Conservation (phyloP, 2,329 filamentous ascomycete species). For the Beauveria sp. region DNA sequence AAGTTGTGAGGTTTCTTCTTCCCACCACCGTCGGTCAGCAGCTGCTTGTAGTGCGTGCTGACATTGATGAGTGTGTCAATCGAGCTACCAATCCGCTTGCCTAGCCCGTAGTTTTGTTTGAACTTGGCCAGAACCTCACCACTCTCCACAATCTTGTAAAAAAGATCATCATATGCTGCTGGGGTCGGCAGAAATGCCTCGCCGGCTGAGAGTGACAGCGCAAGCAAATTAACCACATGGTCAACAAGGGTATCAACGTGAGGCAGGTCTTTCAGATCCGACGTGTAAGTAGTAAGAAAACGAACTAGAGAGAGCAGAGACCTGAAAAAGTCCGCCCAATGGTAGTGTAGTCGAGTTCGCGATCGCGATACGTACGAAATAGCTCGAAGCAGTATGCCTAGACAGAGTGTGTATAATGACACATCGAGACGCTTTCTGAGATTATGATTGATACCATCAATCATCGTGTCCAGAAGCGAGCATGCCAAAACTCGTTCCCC, state of each 20-base stretch:
- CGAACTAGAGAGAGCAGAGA: conserved; percentile 82
- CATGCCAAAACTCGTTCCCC: conserved; percentile 67
- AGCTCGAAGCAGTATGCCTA: conserved; percentile 75
- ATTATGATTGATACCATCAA: conserved; percentile 93
- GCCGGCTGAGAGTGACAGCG: conserved; percentile 75
- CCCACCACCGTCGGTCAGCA: conserved; percentile 55
- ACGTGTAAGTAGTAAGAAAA: conserved; percentile 80
- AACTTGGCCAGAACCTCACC: conserved; percentile 78
- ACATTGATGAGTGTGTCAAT: conserved; percentile 81
- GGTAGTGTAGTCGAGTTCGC: conserved; percentile 74
- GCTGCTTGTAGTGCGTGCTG: conserved; percentile 75
- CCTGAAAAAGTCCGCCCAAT: conserved; percentile 98
- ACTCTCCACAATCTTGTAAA: conserved; percentile 95
- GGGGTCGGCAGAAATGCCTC: conserved; percentile 87
- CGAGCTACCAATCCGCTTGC: conserved; percentile 54
- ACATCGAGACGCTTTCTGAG: conserved; percentile 78
- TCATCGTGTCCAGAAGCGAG: conserved; percentile 78
- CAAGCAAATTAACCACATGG: conserved; percentile 72
- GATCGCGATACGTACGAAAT: conserved; percentile 78
- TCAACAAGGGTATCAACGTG: conserved; percentile 69
- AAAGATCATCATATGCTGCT: conserved; percentile 86
- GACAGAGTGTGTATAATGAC: conserved; percentile 71
- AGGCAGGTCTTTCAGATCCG: conserved; percentile 62
- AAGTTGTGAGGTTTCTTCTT: conserved; percentile 55
- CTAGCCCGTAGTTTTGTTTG: conserved; percentile 63